Evolutionary conservation across 2,329 filamentous ascomycete genomes (phyloP).

Genomic region (Sclerotinia subarctica): DNA sequence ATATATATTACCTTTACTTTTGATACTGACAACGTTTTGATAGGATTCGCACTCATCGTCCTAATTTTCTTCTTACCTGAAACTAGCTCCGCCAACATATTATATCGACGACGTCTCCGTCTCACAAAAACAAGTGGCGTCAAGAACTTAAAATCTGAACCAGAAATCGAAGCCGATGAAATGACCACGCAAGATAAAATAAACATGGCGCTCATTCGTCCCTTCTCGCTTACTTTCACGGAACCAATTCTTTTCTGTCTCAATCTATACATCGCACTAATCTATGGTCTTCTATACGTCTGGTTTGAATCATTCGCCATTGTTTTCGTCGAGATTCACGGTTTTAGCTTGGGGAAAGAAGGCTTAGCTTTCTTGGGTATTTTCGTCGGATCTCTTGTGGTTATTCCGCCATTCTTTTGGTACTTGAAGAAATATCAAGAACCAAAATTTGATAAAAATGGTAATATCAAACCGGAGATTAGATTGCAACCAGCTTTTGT

Average conservation of each 20-base stretch:
- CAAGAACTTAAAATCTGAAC: slow-evolving; percentile 53
- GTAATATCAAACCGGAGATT: slow-evolving; percentile 50
- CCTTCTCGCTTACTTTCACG: slow-evolving; percentile 55
- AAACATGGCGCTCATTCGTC: slow-evolving; percentile 56
- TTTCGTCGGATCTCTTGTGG: slow-evolving; percentile 49
- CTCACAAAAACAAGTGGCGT: slow-evolving; percentile 57
- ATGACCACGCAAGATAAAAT: slow-evolving; percentile 48
- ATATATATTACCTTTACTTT: background rate
- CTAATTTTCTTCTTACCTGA: slow-evolving; percentile 63
- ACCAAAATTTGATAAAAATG: slow-evolving; percentile 47
- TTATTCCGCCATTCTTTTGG: slow-evolving; percentile 47
- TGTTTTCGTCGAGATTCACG: slow-evolving; percentile 58
- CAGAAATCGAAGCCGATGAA: slow-evolving; percentile 58
- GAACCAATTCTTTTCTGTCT: slow-evolving; percentile 61
- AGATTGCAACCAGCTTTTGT: slow-evolving; percentile 53
- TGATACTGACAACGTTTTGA: background rate
- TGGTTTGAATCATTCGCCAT: slow-evolving; percentile 63
- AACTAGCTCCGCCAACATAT: slow-evolving; percentile 56
- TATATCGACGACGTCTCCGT: slow-evolving; percentile 56
- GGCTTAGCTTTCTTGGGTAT: slow-evolving; percentile 61
- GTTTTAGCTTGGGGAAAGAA: slow-evolving; percentile 55
- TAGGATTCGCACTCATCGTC: slow-evolving; percentile 49
- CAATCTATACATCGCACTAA: slow-evolving; percentile 58
- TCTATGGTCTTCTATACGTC: slow-evolving; percentile 59
- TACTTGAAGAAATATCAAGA: slow-evolving; percentile 48